phyloP scores from a whole-genome alignment of 805 yeast genomes.

The Torulaspora microellipsoides region DNA sequence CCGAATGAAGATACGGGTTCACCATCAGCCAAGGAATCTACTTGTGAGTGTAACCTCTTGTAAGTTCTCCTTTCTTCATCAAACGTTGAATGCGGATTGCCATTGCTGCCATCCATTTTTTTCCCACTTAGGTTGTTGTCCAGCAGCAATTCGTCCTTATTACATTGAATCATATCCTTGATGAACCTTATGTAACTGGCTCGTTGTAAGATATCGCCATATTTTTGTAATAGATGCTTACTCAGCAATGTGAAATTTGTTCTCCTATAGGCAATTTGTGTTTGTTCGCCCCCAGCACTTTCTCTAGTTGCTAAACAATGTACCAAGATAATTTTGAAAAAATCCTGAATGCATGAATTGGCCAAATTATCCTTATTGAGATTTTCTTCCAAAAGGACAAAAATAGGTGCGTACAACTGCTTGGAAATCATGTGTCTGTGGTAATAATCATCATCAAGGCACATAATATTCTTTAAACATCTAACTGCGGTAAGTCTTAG shows the following conservation, averaged over 20 bases:
- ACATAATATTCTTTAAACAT: conserved; percentile 58
- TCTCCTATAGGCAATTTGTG: conserved; percentile 15
- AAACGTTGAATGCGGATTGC: conserved; percentile 1
- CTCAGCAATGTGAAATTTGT: conserved; percentile 28
- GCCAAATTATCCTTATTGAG: conserved; percentile 54
- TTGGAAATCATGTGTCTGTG: conserved; percentile 52
- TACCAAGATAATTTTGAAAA: conserved; percentile 46
- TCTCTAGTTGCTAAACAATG: conserved; percentile 16
- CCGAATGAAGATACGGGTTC: conserved; percentile 18
- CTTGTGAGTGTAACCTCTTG: conserved; percentile 10
- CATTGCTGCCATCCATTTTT: conserved; percentile 4
- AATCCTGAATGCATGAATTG: conserved; percentile 70
- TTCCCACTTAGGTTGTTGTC: conserved; percentile 4
- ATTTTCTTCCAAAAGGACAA: conserved; percentile 46
- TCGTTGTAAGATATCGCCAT: conserved; percentile 28
- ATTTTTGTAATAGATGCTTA: conserved; percentile 31
- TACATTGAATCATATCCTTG: conserved; percentile 30
- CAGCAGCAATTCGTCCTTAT: conserved; percentile 9
- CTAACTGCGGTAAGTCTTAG: conserved; percentile 64
- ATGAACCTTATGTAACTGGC: conserved; percentile 31
- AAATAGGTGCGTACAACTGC: conserved; percentile 46
- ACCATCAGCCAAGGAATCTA: conserved; percentile 21
- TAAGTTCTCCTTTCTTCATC: conserved; percentile 8
- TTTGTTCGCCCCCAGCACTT: conserved; percentile 16
- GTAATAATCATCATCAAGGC: conserved; percentile 59